Base-by-base conservation (phyloP, 2,329 filamentous ascomycete species). In the Basipetospora chlamydospora region DNA sequence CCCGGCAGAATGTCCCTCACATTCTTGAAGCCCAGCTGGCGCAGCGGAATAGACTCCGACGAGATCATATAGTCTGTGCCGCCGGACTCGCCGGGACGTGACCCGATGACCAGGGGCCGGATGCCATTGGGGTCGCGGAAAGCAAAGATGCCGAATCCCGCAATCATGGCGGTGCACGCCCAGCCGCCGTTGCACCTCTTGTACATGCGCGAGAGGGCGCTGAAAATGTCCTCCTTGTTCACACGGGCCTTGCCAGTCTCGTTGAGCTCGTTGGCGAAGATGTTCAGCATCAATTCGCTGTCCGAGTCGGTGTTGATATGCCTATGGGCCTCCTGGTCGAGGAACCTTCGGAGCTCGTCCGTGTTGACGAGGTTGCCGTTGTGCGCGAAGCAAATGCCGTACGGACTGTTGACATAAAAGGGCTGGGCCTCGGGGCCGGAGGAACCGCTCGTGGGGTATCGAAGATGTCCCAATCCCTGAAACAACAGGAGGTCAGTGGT, bases 251-350 rank as follows among this genome's bases (percentile, higher is more conserved):
- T 90, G 47, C 80, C 79, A 18, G 80, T 83, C 58, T 85, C 76
- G 45, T 80, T 79, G 33, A 90, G 69, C 54, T 82, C 80, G 54
- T 82, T 74, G 17, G 86, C 87, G 47, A 88, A 93, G 46, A 93
- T 71, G 57, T 94, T 94, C 42, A 94, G 67, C 62, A 90, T 82
- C 42, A 88, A 61, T 60, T 93, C 86, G 46, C 78, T 85, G 59
- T 93, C 85, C 40, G 79, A 86, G 49, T 92, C 84, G 20, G 85
- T 87, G 59, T 93, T 94, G 64, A 90, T 81, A 55, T 92, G 85
- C 46, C 84, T 72, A 52, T 83, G 83, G 6, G 81, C 83, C 45
- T 82, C 80, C 44, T 77, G 63, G 49, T 92, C 84, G 33, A 93
- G 66, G 51, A 77, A 83, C 42, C 65, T 59, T 53, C 72, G 74